phyloP scores from a whole-genome alignment of 2,329 filamentous ascomycete genomes.

The Pyrenochaeta sp. region DNA sequence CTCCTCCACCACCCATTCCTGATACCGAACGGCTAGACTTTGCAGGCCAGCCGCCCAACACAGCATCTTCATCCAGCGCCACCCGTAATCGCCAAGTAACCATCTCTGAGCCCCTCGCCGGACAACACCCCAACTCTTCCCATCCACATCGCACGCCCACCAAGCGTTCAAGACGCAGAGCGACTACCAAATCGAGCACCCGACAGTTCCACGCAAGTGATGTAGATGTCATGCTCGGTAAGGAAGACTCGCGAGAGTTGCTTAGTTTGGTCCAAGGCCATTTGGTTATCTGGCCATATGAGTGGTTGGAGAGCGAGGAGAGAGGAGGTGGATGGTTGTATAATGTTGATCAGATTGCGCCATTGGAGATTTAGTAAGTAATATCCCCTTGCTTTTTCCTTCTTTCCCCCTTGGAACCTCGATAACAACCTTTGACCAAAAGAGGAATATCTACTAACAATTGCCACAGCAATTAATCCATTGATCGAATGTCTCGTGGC shows the following conservation, averaged over 20 bases:
- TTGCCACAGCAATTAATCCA: too few relatives aligned
- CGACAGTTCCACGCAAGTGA: slow-evolving; percentile 72
- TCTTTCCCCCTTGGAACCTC: too few relatives aligned
- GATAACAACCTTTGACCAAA: background rate
- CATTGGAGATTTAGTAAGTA: slow-evolving; percentile 83
- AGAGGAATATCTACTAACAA: too few relatives aligned
- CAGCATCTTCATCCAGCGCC: slow-evolving; percentile 9
- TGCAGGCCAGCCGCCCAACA: slow-evolving; percentile 4
- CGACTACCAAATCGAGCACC: slow-evolving; percentile 73
- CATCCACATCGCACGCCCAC: slow-evolving; percentile 24
- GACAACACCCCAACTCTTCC: slow-evolving; percentile 10
- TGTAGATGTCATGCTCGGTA: slow-evolving; percentile 71
- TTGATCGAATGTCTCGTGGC: too few relatives aligned
- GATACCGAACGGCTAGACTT: slow-evolving; percentile 12
- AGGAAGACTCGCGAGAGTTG: slow-evolving; percentile 81
- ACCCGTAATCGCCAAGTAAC: slow-evolving; percentile 47
- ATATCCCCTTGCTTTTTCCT: too few relatives aligned
- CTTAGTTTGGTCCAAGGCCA: slow-evolving; percentile 85
- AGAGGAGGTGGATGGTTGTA: slow-evolving; percentile 95
- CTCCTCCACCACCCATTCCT: slow-evolving; percentile 46
- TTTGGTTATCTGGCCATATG: slow-evolving; percentile 91
- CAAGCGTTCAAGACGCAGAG: slow-evolving; percentile 66
- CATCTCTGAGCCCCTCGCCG: slow-evolving; percentile 41
- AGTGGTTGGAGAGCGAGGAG: slow-evolving; percentile 88
- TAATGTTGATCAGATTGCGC: slow-evolving; percentile 93